phyloP scores from a whole-genome alignment of 768 basidiomycete species.

The Trametes elegans region DNA sequence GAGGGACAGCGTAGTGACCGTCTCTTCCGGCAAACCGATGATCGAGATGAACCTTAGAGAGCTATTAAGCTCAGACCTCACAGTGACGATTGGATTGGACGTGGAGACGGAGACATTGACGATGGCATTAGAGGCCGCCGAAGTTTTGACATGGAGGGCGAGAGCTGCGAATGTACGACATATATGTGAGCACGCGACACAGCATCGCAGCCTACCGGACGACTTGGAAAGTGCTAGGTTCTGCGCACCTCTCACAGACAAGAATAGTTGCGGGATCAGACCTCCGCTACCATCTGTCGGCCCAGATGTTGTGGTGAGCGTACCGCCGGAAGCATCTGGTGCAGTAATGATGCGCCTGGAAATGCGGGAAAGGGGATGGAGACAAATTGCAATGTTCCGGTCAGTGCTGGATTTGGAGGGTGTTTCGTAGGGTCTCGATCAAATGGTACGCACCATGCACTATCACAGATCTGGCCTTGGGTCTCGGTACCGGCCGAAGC shows the following conservation, averaged over 20 bases:
- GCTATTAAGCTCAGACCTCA: slow-evolving; percentile 19
- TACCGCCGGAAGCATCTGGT: slow-evolving; percentile 11
- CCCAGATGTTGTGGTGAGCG: slow-evolving; percentile 20
- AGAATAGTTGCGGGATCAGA: slow-evolving; percentile 22
- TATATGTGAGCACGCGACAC: neutral
- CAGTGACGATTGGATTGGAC: slow-evolving; percentile 14
- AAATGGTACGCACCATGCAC: slow-evolving; percentile 19
- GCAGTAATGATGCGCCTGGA: slow-evolving; percentile 19
- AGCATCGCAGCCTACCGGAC: neutral
- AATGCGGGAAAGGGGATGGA: neutral
- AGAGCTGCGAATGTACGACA: slow-evolving; percentile 7
- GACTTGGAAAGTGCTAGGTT: too few relatives aligned
- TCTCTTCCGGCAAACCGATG: slow-evolving; percentile 19
- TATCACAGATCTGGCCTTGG: slow-evolving; percentile 8
- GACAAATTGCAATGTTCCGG: too few relatives aligned
- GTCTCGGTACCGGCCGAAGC: slow-evolving; percentile 13
- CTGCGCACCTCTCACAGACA: slow-evolving; percentile 19
- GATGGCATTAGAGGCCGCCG: slow-evolving; percentile 13
- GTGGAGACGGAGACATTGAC: slow-evolving; percentile 21
- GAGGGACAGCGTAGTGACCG: slow-evolving; percentile 20
- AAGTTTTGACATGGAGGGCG: slow-evolving; percentile 18
- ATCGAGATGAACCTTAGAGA: slow-evolving; percentile 17
- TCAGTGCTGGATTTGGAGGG: too few relatives aligned
- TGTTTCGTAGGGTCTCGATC: neutral
- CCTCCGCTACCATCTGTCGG: slow-evolving; percentile 16